phyloP scores from a whole-genome alignment of 2,329 filamentous ascomycete genomes.

The Raffaelea arxii region DNA sequence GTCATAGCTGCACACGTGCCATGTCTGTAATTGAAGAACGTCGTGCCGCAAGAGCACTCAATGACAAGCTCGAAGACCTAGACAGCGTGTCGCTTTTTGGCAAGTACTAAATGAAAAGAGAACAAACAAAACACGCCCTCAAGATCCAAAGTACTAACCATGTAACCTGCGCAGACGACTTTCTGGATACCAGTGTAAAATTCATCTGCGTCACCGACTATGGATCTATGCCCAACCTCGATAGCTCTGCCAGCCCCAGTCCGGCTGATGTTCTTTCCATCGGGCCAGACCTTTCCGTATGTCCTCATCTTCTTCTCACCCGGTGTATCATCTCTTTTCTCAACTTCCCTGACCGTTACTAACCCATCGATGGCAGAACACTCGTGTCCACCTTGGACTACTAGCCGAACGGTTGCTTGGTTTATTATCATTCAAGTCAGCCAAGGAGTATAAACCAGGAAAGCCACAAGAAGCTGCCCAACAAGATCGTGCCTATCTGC shows the following conservation, averaged over 20 bases:
- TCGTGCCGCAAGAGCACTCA: constrained; percentile 33
- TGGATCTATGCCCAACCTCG: constrained; percentile 39
- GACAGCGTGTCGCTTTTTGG: constrained; percentile 35
- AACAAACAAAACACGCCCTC: background rate
- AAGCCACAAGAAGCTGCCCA: constrained; percentile 26
- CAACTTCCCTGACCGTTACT: background rate
- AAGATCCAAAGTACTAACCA: constrained; percentile 6
- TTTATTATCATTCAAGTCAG: constrained; percentile 35
- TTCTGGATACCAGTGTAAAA: constrained; percentile 26
- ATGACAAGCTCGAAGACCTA: constrained; percentile 29
- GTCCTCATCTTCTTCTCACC: constrained; percentile 13
- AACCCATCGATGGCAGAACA: constrained; percentile 31
- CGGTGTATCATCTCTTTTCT: background rate
- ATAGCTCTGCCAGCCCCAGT: constrained; percentile 24
- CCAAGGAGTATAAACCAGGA: constrained; percentile 38
- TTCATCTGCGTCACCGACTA: constrained; percentile 40
- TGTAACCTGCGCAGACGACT: constrained; percentile 23
- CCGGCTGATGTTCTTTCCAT: constrained; percentile 36
- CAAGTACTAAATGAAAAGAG: constrained; percentile 21
- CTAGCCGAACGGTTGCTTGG: constrained; percentile 43
- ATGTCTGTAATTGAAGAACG: constrained; percentile 44
- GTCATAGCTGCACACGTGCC: constrained; percentile 39
- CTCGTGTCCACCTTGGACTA: constrained; percentile 37
- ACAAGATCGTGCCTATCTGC: constrained; percentile 33
- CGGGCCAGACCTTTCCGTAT: constrained; percentile 42